Conservation (phyloP, 306 rosid species). For the Quercus wislizeni region DNA sequence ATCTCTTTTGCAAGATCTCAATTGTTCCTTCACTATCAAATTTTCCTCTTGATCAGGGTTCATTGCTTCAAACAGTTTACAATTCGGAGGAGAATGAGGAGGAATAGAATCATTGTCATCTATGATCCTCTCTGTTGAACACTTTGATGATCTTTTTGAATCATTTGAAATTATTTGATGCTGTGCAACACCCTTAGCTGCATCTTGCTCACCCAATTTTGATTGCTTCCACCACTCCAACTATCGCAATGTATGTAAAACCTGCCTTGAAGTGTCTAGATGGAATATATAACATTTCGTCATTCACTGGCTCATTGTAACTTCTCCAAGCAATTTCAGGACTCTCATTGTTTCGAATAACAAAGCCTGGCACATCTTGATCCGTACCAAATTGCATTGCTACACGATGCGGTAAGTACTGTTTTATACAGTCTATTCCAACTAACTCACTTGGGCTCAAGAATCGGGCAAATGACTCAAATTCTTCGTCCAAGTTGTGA, state of each 20-base stretch:
- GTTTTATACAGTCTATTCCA: conserved; percentile 31
- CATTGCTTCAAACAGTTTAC: neutral
- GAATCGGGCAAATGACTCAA: conserved; percentile 30
- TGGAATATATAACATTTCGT: conserved; percentile 6
- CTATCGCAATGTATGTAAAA: conserved; percentile 14
- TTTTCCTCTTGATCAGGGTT: conserved; percentile 3
- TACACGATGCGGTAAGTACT: conserved; percentile 43
- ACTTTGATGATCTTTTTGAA: neutral
- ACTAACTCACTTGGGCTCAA: conserved; percentile 31
- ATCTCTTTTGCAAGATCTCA: neutral
- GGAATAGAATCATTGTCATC: neutral
- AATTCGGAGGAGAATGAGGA: conserved; percentile 2
- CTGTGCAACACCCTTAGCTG: neutral
- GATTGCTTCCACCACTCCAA: neutral
- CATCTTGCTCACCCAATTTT: neutral
- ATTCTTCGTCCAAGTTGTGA: conserved; percentile 3
- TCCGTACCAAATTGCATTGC: conserved; percentile 36
- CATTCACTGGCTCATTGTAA: conserved; percentile 3
- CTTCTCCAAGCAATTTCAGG: neutral
- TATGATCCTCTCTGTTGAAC: neutral
- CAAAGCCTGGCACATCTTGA: conserved; percentile 27
- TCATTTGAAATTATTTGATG: neutral
- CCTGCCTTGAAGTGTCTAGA: conserved; percentile 9
- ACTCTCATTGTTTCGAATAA: neutral
- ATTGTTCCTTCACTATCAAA: neutral